Percentiles rank a stretch among this genome's conserved stretches.
Evolutionary conservation across 352 stramenopile genomes (phyloP).

Genomic region (Pythium angustatum): DNA sequence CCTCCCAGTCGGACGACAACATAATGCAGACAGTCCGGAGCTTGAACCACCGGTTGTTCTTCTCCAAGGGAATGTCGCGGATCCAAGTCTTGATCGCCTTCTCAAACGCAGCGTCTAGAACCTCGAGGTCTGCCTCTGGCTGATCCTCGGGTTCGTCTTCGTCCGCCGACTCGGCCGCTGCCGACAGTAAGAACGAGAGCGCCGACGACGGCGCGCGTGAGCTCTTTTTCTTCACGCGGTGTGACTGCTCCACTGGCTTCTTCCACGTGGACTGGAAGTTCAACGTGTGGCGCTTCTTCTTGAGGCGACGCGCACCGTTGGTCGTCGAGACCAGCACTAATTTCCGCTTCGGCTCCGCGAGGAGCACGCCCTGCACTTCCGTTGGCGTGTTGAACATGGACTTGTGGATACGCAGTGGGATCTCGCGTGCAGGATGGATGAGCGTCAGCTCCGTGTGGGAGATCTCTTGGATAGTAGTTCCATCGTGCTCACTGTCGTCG

Average conservation of each 20-base stretch:
- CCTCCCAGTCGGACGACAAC: slow-evolving; percentile 74
- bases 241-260: slow-evolving; percentile 63
- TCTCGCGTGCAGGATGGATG: slow-evolving; percentile 45
- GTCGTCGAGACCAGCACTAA: slow-evolving; percentile 71
- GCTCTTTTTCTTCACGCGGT: slow-evolving; percentile 74
- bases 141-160: slow-evolving; percentile 75
- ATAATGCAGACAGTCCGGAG: slow-evolving; percentile 67
- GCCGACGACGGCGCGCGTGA: slow-evolving; percentile 55
- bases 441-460: no score
- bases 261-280: slow-evolving; percentile 85
- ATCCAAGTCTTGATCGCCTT: slow-evolving; percentile 62
- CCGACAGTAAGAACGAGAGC: slow-evolving; percentile 80
- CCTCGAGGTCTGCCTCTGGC: slow-evolving; percentile 58
- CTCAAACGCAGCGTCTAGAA: slow-evolving; percentile 53
- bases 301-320: slow-evolving; percentile 69
- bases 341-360: slow-evolving; percentile 82
- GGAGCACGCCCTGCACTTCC: slow-evolving; percentile 72
- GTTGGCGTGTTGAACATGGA: slow-evolving; percentile 82
- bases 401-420: slow-evolving; percentile 83
- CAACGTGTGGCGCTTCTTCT: slow-evolving; percentile 85
- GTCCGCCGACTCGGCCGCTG: slow-evolving; percentile 64
- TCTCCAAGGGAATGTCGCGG: slow-evolving; percentile 50
- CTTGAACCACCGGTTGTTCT: slow-evolving; percentile 74
- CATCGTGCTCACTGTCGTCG: no score
- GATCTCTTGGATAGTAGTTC: no score